Conservation (phyloP, 371 early-diverging fungal species). For the Quaeritorhiza haematococci region DNA sequence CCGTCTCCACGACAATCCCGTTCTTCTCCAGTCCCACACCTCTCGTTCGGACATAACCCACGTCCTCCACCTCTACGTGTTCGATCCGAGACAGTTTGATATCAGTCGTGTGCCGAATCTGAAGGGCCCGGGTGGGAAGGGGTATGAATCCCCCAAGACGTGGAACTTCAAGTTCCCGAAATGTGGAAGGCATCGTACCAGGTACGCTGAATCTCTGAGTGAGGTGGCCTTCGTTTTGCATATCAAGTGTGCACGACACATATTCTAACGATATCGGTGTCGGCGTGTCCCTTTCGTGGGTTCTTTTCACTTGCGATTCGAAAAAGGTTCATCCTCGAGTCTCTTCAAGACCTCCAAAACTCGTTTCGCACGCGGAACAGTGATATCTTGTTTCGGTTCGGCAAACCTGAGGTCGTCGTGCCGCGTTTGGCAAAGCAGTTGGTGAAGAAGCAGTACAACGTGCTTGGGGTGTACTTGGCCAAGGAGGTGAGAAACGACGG, state of each 20-base stretch:
- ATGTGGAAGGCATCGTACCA: constrained; percentile 13
- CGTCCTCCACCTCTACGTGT: constrained; percentile 15
- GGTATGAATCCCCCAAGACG: constrained; percentile 26
- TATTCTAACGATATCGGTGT: too few relatives aligned
- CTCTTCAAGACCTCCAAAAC: not conserved
- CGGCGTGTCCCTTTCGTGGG: too few relatives aligned
- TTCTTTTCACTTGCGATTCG: too few relatives aligned
- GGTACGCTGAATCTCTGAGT: constrained; percentile 21
- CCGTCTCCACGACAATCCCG: constrained; percentile 36
- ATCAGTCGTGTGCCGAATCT: not conserved
- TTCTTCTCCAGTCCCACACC: constrained; percentile 15
- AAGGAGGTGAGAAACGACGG: not conserved
- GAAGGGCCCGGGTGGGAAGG: not conserved
- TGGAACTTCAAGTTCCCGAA: constrained; percentile 28
- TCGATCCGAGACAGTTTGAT: constrained; percentile 15
- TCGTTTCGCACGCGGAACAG: constrained; percentile 3
- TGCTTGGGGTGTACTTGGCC: not conserved
- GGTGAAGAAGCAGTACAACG: not conserved
- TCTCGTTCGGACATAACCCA: too few relatives aligned
- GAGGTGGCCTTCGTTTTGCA: too few relatives aligned
- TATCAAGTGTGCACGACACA: too few relatives aligned
- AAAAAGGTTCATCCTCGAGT: not conserved
- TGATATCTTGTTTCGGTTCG: constrained; percentile 23
- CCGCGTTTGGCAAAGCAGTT: constrained; percentile 12
- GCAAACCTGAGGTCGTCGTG: constrained; percentile 25